A percentile compares a stretch with the other conserved stretches of the same genome.
phyloP scores from a whole-genome alignment of 495 filamentous ascomycete species.

The Hypoxylon intermedium region DNA sequence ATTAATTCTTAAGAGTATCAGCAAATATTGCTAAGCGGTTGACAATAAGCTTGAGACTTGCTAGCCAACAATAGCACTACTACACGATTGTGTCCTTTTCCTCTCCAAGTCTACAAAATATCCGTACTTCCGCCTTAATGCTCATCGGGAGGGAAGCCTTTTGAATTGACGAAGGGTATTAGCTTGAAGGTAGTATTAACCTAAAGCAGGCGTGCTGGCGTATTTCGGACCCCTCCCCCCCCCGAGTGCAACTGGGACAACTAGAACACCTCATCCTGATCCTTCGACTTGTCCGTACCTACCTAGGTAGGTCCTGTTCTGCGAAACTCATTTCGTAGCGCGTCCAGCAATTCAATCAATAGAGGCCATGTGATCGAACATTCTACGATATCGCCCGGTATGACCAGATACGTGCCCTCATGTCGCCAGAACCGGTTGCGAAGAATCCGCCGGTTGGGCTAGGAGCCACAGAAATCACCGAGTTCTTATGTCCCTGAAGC shows the following conservation, averaged over 20 bases:
- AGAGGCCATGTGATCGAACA: neutral
- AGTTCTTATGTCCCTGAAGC: conserved; percentile 93
- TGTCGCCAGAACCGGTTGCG: conserved; percentile 88
- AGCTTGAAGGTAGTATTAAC: neutral
- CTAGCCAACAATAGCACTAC: conserved; percentile 24
- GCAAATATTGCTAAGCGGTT: too few species aligned
- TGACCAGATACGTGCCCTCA: conserved; percentile 90
- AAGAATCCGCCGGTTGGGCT: conserved; percentile 81
- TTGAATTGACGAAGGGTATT: neutral
- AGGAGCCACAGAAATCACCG: conserved; percentile 87
- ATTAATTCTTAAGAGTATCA: too few species aligned
- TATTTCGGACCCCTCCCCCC: too few species aligned
- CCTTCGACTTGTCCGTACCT: too few species aligned
- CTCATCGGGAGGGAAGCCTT: neutral
- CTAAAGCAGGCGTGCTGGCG: too few species aligned
- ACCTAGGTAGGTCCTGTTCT: too few species aligned
- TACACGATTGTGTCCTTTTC: conserved; percentile 16
- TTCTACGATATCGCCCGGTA: conserved; percentile 52
- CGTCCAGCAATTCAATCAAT: too few species aligned
- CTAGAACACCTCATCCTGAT: too few species aligned
- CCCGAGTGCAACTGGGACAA: too few species aligned
- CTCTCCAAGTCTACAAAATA: conserved; percentile 27
- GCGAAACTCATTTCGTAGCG: too few species aligned
- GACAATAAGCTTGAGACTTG: conserved; percentile 3
- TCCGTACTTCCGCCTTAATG: conserved; percentile 8